A percentile compares a stretch with the other conserved stretches of the same genome.
phyloP scores from a whole-genome alignment of 768 basidiomycete genomes.

The Boletus reticulatus region DNA sequence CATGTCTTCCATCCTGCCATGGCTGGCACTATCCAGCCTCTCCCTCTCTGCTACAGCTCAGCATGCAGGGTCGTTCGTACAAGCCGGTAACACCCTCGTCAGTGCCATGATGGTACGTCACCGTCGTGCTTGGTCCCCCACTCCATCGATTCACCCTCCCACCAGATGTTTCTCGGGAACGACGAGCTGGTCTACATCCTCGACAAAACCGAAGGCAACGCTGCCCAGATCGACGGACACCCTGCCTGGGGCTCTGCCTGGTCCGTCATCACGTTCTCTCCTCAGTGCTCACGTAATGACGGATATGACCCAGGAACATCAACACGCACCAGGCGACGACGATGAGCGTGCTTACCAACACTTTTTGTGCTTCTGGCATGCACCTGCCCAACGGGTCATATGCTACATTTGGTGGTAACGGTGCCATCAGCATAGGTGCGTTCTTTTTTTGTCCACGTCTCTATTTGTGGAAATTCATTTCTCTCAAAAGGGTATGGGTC shows the following conservation, averaged over 20 bases:
- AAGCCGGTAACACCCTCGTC: constrained; percentile 37
- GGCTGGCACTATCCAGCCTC: constrained; percentile 8
- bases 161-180: constrained; percentile 76
- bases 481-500: constrained; percentile 35
- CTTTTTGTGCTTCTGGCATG: constrained; percentile 80
- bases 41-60: constrained; percentile 8
- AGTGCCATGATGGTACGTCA: constrained; percentile 55
- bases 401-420: constrained; percentile 73
- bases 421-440: constrained; percentile 53
- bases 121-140: background rate
- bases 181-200: constrained; percentile 81
- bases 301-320: constrained; percentile 17
- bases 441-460: background rate
- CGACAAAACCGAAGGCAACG: constrained; percentile 84
- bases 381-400: constrained; percentile 78
- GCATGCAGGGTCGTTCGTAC: constrained; percentile 14
- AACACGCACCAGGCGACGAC: constrained; percentile 16
- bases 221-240: constrained; percentile 60
- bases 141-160: background rate
- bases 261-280: constrained; percentile 25
- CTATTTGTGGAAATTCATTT: constrained; percentile 31
- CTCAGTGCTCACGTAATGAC: background rate
- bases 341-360: constrained; percentile 53
- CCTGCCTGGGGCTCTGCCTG: constrained; percentile 74
- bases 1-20: constrained; percentile 7